These are phyloP conservation scores for Trichopus zeylanicus DNA, from an alignment of 116 monocot genomes.

Conservation along the genomic window DNA sequence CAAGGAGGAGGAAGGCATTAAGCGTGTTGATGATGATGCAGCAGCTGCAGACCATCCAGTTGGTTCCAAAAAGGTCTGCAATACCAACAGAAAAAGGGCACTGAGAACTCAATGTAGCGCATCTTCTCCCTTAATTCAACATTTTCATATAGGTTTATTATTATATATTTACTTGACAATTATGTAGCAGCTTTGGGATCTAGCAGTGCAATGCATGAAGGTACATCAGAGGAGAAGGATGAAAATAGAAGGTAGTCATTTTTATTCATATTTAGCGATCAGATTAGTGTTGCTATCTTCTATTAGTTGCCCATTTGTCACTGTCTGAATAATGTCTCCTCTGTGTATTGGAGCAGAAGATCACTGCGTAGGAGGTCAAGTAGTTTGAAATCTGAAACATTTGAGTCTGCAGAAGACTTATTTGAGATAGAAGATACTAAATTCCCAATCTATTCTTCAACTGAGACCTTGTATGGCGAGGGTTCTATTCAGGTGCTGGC, in stretches of 20 bases:
- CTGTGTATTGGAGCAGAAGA: background rate
- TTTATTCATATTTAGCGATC: background rate
- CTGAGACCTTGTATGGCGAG: conserved; percentile 1
- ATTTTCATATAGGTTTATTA: background rate
- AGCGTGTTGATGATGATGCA: background rate
- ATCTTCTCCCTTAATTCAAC: background rate
- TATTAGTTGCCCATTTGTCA: background rate
- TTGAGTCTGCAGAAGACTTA: background rate
- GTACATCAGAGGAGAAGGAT: conserved; percentile 10
- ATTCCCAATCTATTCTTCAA: background rate
- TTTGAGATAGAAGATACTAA: background rate
- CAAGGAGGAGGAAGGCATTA: background rate
- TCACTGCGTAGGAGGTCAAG: background rate
- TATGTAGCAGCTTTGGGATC: conserved; percentile 9
- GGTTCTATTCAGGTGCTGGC: background rate
- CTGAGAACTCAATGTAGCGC: background rate
- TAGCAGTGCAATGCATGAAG: background rate
- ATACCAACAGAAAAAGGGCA: background rate
- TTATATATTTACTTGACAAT: background rate
- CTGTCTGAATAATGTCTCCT: background rate
- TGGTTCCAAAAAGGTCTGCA: background rate
- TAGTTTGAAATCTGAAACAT: background rate
- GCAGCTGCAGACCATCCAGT: background rate
- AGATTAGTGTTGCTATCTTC: background rate
- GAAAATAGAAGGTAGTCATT: conserved; percentile 7